A percentile compares a stretch with the other conserved stretches of the same genome.
Conservation (phyloP, 306 rosid genomes). For the Prosopis cineraria region DNA sequence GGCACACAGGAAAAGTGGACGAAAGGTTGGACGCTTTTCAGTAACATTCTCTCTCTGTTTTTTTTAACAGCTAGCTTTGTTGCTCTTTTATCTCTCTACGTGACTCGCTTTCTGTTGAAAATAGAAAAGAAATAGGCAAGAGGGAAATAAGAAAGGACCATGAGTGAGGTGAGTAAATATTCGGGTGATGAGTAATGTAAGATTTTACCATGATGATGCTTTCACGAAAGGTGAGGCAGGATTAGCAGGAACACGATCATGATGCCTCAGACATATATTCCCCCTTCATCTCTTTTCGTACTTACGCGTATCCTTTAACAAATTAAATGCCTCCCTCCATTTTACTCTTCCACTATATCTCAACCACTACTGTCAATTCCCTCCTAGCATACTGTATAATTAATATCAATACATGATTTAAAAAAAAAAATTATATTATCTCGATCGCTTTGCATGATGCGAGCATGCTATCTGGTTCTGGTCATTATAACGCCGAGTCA, state of each 20-base stretch:
- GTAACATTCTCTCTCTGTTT: constrained; percentile 27
- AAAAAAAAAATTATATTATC: neutral
- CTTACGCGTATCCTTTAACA: constrained; percentile 25
- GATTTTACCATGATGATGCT: constrained; percentile 39
- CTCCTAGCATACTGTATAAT: neutral
- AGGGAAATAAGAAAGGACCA: neutral
- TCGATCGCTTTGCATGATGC: neutral
- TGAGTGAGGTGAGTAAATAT: constrained; percentile 26
- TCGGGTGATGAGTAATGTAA: constrained; percentile 28
- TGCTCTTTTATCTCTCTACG: neutral
- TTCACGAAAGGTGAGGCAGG: constrained; percentile 14
- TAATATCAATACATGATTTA: neutral
- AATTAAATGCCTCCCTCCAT: constrained; percentile 22
- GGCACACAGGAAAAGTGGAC: neutral
- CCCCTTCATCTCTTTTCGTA: constrained; percentile 26
- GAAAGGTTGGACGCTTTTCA: constrained; percentile 24
- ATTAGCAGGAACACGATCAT: constrained; percentile 38
- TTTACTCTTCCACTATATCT: too few species aligned
- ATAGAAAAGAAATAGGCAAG: neutral
- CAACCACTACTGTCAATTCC: neutral
- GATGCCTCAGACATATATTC: constrained; percentile 43
- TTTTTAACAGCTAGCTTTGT: constrained; percentile 27
- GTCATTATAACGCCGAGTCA: neutral
- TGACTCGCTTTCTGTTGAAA: neutral
- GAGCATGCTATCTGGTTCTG: neutral